Evolutionary conservation across 257 asterid genomes (phyloP).

Genomic region (Handroanthus guayacan): DNA sequence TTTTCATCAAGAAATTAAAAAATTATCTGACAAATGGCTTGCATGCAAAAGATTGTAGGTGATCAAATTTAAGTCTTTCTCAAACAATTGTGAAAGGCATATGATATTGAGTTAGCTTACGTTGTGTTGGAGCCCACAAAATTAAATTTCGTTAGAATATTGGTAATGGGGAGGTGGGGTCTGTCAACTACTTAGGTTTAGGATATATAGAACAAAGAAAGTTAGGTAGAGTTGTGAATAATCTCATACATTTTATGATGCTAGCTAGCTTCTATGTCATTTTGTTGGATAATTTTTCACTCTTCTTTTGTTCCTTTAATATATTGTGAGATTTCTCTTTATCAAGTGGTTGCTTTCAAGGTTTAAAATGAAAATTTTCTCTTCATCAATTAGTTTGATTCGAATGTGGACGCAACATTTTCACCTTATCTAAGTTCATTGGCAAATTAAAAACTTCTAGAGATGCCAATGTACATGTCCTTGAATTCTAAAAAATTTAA

Average conservation of each 20-base stretch:
- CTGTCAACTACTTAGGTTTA: neutral
- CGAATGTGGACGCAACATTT: no score
- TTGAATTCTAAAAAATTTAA: no score
- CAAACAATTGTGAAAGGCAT: neutral
- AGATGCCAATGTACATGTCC: no score
- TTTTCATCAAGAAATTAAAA: neutral
- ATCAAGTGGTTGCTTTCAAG: no score
- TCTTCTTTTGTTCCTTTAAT: no score
- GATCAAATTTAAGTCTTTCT: neutral
- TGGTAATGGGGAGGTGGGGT: slow-evolving; percentile 15
- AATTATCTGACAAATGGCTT: neutral
- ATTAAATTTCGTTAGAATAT: neutral
- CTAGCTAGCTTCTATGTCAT: neutral
- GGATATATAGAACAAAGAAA: neutral
- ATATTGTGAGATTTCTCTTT: no score
- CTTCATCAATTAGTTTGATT: no score
- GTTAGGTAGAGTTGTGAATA: neutral
- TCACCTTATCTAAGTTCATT: no score
- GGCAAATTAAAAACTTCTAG: no score
- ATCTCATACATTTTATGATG: neutral
- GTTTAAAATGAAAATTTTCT: no score
- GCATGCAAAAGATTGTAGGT: slow-evolving; percentile 5
- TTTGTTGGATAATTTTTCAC: neutral
- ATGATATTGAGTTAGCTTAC: neutral
- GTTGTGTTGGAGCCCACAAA: slow-evolving; percentile 9